phyloP scores from a whole-genome alignment of 2,329 filamentous ascomycete genomes.

The Lasiodiplodia gonubiensis region DNA sequence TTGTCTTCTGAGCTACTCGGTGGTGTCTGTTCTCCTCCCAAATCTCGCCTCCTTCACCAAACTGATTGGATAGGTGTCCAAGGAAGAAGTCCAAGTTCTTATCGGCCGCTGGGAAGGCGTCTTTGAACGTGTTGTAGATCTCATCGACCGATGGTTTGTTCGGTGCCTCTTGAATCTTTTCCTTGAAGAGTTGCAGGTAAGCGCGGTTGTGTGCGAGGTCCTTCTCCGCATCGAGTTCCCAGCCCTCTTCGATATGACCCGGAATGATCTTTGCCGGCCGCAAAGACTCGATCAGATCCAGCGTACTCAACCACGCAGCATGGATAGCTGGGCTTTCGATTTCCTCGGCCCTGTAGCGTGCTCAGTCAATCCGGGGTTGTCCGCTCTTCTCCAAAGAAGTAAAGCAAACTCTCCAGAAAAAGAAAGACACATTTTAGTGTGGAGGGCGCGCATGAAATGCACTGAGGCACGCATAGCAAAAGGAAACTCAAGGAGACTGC shows the following conservation, averaged over 20 bases:
- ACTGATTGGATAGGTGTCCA: slow-evolving; percentile 42
- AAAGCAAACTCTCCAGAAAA: not conserved
- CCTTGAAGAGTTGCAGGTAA: slow-evolving; percentile 39
- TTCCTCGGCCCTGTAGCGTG: slow-evolving; percentile 36
- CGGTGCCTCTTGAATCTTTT: slow-evolving; percentile 39
- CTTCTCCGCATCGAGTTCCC: slow-evolving; percentile 36
- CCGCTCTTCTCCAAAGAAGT: too few relatives aligned
- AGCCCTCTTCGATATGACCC: slow-evolving; percentile 38
- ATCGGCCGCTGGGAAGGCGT: slow-evolving; percentile 38
- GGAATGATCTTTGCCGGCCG: slow-evolving; percentile 39
- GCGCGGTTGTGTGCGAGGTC: slow-evolving; percentile 40
- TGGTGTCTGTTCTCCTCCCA: slow-evolving; percentile 45
- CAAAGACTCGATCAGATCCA: slow-evolving; percentile 37
- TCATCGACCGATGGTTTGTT: slow-evolving; percentile 38
- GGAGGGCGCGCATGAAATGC: accelerated
- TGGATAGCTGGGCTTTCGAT: slow-evolving; percentile 38
- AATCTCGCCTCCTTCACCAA: slow-evolving; percentile 39
- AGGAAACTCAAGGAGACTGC: not conserved
- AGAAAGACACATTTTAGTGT: not conserved
- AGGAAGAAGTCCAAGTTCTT: slow-evolving; percentile 46
- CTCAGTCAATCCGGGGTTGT: not conserved
- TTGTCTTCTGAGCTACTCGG: slow-evolving; percentile 17
- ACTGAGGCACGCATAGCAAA: too few relatives aligned
- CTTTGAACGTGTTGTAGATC: slow-evolving; percentile 39
- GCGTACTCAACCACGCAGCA: slow-evolving; percentile 34